Conservation (phyloP, 192 early-diverging fungal genomes). For the Powellomyces hirtus region DNA sequence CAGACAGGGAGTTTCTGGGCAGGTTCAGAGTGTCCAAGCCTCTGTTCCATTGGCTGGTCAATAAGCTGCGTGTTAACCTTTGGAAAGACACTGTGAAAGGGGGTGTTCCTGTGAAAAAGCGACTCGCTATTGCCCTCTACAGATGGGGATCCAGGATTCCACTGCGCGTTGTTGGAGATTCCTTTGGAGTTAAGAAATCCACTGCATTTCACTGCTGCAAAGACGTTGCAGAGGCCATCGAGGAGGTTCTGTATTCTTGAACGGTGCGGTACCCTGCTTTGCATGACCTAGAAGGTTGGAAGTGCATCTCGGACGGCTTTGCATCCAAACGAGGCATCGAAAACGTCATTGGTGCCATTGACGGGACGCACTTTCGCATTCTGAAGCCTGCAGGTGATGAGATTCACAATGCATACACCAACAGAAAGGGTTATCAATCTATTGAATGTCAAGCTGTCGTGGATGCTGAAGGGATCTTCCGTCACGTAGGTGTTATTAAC, state of each 20-base stretch:
- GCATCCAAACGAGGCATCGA: not conserved
- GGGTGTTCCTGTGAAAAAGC: not conserved
- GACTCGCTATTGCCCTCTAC: slow-evolving; percentile 1
- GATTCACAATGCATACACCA: slow-evolving; percentile 1
- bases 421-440: not conserved
- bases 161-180: not conserved
- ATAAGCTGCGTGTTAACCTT: too few relatives aligned
- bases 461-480: not conserved
- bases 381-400: not conserved
- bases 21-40: too few relatives aligned
- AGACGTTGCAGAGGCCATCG: not conserved
- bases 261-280: not conserved
- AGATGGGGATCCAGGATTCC: not conserved
- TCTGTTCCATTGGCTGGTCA: too few relatives aligned
- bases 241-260: not conserved
- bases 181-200: not conserved
- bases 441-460: not conserved
- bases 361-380: not conserved
- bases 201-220: not conserved
- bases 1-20: too few relatives aligned
- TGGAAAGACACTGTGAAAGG: not conserved
- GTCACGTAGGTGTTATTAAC: not conserved
- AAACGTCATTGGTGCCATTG: not conserved
- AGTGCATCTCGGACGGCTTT: not conserved
- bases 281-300: not conserved